These are phyloP conservation scores for Lagenaria siceraria DNA, from an alignment of 306 rosid species.

Conservation along the genomic window DNA sequence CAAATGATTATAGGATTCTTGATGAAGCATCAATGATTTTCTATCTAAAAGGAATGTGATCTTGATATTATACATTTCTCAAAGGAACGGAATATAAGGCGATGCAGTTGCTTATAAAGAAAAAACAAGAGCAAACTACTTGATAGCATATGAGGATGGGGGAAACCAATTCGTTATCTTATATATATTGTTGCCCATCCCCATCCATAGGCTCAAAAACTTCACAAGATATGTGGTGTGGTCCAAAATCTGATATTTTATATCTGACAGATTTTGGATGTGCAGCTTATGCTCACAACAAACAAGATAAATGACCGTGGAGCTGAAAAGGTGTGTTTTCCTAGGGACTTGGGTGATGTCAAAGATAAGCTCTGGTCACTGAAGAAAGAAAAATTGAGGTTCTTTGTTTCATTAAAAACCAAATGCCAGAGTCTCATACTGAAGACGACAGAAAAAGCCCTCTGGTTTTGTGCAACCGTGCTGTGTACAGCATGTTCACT, in stretches of 20 bases:
- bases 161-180: background rate
- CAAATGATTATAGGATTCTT: background rate
- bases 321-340: too few relatives aligned
- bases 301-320: background rate
- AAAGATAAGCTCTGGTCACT: too few relatives aligned
- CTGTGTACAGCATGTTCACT: background rate
- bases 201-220: background rate
- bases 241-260: background rate
- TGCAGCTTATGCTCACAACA: background rate
- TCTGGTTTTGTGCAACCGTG: background rate
- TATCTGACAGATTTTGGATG: background rate
- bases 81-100: background rate
- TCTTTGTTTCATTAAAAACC: too few relatives aligned
- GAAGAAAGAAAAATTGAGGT: too few relatives aligned
- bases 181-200: too few relatives aligned
- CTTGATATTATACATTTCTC: background rate
- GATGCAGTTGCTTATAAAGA: background rate
- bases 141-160: background rate
- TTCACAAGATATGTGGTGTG: background rate
- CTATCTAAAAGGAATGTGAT: background rate
- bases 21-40: background rate
- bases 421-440: too few relatives aligned
- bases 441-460: background rate
- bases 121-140: background rate
- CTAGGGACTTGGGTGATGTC: too few relatives aligned